Evolutionary conservation across 495 filamentous ascomycete genomes (phyloP), one percentile per base, ranked within the genome.

Genomic region (Parachaetomium inaequale): DNA sequence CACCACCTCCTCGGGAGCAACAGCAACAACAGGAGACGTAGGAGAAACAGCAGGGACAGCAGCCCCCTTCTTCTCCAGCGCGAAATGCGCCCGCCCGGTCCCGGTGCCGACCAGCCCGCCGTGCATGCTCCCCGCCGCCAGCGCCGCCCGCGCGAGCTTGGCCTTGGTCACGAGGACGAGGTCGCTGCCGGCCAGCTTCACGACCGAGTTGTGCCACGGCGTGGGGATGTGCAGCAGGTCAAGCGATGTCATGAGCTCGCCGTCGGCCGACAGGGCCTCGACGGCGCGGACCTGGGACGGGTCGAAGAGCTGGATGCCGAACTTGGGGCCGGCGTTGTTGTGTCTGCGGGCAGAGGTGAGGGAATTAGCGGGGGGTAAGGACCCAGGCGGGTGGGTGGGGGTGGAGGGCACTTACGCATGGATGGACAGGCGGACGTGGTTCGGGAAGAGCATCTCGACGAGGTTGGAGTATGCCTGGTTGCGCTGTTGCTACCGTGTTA

Each of bases 381-480:
- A 19, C 17, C 5, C 2, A 14, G 28, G 11, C 3, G 17, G n/a
- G 11, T 2, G 19, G 17, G 1, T 7, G 2, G n/a, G 19, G 19
- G 31, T 12, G 7, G 7, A 7, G n/a, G n/a, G n/a, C n/a, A 51
- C 60, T 57, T 42, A 57, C 60, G 64, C 64, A 47, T 66, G 64
- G 31, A 54, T 54, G 19, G 63, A 66, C 4, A 66, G 55, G 5
- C 63, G 58, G 46, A 66, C 23, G 42, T 62, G 59, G 52, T 62
- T 47, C 7, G 59, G 59, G 43, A 62, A 62, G 19, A 62, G 51
- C 31, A 62, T 45, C 42, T 62, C 59, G 23, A 62, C 52, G 1
- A 62, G 52, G 49, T 66, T 66, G 29, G 63, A 66, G 7, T 66
- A 66, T 8, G 63, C 63, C 47, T 66, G 64, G 55, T 66, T 66